These are phyloP conservation scores for Furcasterigmium sp. DNA, from an alignment of 2,329 filamentous ascomycete genomes.

Conservation along the genomic window DNA sequence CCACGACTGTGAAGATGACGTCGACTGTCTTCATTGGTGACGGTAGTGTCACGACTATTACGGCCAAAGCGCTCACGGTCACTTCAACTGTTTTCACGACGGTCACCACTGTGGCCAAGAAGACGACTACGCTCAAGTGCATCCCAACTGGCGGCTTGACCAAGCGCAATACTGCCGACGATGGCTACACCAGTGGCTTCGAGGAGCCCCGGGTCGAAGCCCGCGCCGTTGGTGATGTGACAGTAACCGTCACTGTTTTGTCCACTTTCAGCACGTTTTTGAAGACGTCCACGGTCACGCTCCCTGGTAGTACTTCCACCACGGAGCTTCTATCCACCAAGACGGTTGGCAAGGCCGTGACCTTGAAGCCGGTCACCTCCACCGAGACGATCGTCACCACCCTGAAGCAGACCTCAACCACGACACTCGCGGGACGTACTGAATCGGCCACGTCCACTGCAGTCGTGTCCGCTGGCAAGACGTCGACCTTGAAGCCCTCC, in stretches of 20 bases:
- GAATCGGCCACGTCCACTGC: not conserved
- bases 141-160: not conserved
- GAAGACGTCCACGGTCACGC: conserved; percentile 13
- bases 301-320: conserved; percentile 4
- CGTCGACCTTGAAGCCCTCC: conserved; percentile 6
- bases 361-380: conserved; percentile 3
- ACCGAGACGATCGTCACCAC: not conserved
- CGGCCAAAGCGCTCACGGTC: conserved; percentile 1
- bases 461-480: conserved; percentile 5
- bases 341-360: conserved; percentile 5
- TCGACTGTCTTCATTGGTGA: not conserved
- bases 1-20: not conserved
- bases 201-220: not conserved
- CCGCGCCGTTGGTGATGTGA: not conserved
- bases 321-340: conserved; percentile 1
- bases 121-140: conserved; percentile 3
- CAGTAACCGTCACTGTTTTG: not conserved
- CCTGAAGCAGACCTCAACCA: conserved; percentile 1
- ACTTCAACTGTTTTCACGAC: conserved; percentile 4
- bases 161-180: not conserved
- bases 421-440: not conserved
- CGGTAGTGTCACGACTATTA: not conserved
- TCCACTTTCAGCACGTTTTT: conserved; percentile 9
- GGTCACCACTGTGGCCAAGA: not conserved
- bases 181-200: not conserved